These are phyloP conservation scores for Dysphania ambrosioides DNA, from an alignment of 148 eudicot species.

Conservation along the genomic window DNA sequence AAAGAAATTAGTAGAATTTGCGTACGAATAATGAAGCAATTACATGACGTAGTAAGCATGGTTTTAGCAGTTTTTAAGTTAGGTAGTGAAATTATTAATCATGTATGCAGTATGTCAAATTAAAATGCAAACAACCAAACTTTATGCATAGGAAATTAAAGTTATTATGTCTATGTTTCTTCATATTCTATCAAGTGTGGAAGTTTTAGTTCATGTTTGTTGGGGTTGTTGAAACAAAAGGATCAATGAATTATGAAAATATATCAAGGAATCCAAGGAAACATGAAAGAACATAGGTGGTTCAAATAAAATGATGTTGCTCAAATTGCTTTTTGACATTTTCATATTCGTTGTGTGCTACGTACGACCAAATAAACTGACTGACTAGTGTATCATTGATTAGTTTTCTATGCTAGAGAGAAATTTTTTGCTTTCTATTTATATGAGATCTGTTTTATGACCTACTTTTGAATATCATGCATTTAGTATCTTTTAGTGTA, in stretches of 20 bases:
- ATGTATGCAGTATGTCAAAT: no score
- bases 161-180: slow-evolving; percentile 5
- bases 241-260: slow-evolving; percentile 1
- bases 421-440: no score
- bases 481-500: no score
- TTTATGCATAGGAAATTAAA: background rate
- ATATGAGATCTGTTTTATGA: no score
- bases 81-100: slow-evolving; percentile 1
- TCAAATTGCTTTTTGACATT: slow-evolving; percentile 25
- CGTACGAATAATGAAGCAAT: no score
- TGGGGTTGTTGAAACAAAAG: slow-evolving; percentile 31
- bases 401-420: background rate
- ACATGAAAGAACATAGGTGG: background rate
- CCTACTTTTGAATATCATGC: no score
- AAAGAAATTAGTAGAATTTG: no score
- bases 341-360: slow-evolving; percentile 6
- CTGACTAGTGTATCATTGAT: slow-evolving; percentile 7
- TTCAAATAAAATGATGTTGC: slow-evolving; percentile 27
- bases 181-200: background rate
- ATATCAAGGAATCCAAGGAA: slow-evolving; percentile 17
- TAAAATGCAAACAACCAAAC: background rate
- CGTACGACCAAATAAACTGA: no score
- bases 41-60: no score
- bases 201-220: slow-evolving; percentile 23
- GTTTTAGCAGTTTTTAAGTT: background rate